Conservation (phyloP, 108 stramenopile genomes). For the Conticribra guillardii region DNA sequence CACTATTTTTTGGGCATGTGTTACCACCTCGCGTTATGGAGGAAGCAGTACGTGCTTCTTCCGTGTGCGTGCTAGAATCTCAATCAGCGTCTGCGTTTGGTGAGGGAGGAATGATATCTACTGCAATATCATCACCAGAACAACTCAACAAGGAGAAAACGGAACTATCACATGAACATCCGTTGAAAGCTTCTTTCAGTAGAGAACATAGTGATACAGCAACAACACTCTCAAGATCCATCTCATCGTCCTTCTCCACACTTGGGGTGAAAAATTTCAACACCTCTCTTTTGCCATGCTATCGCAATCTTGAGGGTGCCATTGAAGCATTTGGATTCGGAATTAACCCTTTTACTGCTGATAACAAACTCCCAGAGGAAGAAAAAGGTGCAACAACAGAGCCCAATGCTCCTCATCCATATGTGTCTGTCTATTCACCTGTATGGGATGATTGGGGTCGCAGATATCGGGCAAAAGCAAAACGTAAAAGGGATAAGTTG, state of each 20-base stretch:
- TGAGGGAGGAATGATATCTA: too few species aligned
- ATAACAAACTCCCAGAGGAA: slow-evolving; percentile 12
- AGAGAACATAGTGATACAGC: too few species aligned
- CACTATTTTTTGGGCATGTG: slow-evolving; percentile 82
- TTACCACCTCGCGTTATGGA: slow-evolving; percentile 73
- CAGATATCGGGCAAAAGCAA: slow-evolving; percentile 32
- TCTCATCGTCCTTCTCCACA: too few species aligned
- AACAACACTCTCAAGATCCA: too few species aligned
- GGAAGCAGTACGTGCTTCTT: slow-evolving; percentile 50
- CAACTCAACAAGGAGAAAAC: too few species aligned
- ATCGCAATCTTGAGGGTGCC: slow-evolving; percentile 76
- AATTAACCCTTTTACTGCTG: slow-evolving; percentile 46
- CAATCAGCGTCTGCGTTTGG: not conserved
- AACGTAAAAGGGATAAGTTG: slow-evolving; percentile 34
- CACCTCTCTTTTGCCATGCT: slow-evolving; percentile 34
- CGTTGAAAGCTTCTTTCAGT: too few species aligned
- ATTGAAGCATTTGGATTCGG: slow-evolving; percentile 81
- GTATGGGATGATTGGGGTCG: slow-evolving; percentile 62
- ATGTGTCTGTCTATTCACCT: slow-evolving; percentile 61
- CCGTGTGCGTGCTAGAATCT: not conserved
- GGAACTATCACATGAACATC: too few species aligned
- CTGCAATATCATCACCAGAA: too few species aligned
- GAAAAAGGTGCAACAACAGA: slow-evolving; percentile 11
- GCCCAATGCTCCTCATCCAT: slow-evolving; percentile 38
- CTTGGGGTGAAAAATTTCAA: slow-evolving; percentile 29